Conservation (phyloP, 352 stramenopile species). For the Globisporangium yorkense region DNA sequence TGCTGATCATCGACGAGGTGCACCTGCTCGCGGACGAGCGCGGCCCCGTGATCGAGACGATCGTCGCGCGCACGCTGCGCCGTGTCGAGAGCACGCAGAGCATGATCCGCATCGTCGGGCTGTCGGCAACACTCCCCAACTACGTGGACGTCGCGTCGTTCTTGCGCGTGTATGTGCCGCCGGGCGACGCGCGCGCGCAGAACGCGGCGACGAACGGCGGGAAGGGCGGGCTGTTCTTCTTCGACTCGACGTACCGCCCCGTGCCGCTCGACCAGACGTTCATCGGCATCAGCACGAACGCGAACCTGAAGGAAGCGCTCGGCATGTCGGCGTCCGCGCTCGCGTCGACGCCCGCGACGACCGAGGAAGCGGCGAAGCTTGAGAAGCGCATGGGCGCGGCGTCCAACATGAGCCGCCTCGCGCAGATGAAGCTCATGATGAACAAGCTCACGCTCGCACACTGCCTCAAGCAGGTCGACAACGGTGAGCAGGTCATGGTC, state of each 20-base stretch:
- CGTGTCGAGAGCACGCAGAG: conserved; percentile 96
- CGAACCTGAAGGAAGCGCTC: conserved; percentile 59
- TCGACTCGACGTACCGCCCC: conserved; percentile 96
- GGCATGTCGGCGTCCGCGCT: conserved; percentile 40
- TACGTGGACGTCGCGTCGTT: conserved; percentile 98
- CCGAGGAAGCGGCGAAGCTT: conserved; percentile 39
- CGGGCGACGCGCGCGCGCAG: conserved; percentile 35
- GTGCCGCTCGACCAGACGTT: conserved; percentile 99
- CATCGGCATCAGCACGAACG: conserved; percentile 91
- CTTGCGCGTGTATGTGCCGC: conserved; percentile 89
- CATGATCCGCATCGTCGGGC: conserved; percentile 96
- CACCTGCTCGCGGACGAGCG: conserved; percentile 98
- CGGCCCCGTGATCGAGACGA: conserved; percentile 98
- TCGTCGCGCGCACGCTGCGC: conserved; percentile 97
- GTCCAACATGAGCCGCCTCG: conserved; percentile 46
- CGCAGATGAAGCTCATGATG: conserved; percentile 75
- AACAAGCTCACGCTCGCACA: conserved; percentile 79
- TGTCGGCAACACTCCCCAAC: conserved; percentile 99
- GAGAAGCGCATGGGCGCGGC: conserved; percentile 23
- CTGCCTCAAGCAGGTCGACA: conserved; percentile 57
- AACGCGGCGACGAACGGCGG: conserved; percentile 73
- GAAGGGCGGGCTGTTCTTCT: conserved; percentile 95
- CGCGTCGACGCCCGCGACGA: conserved; percentile 34
- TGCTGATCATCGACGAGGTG: conserved; percentile 99
- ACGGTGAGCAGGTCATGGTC: conserved; percentile 94